Percentiles rank a stretch among this genome's conserved stretches.
phyloP scores from a whole-genome alignment of 2,329 filamentous ascomycete species.

The Fusarium avenaceum region DNA sequence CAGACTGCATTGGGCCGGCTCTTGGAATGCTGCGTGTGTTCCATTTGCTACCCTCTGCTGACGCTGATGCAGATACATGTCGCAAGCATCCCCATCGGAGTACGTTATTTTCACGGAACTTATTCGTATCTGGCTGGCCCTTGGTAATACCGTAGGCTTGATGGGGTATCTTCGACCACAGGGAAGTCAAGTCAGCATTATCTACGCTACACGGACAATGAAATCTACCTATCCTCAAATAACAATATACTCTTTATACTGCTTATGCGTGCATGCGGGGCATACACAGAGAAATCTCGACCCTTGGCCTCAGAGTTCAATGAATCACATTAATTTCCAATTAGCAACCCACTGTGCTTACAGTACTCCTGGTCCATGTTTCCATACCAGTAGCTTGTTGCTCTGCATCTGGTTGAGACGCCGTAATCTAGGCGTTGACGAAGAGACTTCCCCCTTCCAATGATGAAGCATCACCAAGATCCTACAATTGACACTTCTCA shows the following conservation, averaged over 20 bases:
- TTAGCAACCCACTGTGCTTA: conserved; percentile 28
- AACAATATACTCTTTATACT: conserved; percentile 25
- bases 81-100: background rate
- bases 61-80: background rate
- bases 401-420: conserved; percentile 31
- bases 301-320: conserved; percentile 37
- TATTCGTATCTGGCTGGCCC: conserved; percentile 7
- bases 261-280: conserved; percentile 17
- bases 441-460: no score
- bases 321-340: conserved; percentile 33
- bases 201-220: conserved; percentile 13
- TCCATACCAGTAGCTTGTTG: conserved; percentile 31
- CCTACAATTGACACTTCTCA: no score
- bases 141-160: conserved; percentile 18
- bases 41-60: background rate
- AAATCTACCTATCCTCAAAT: conserved; percentile 12
- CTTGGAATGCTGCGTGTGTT: background rate
- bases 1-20: background rate
- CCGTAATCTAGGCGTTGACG: conserved; percentile 14
- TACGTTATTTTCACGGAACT: background rate
- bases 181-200: conserved; percentile 21
- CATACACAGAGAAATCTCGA: conserved; percentile 28
- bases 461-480: no score
- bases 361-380: conserved; percentile 38
- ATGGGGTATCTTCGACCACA: conserved; percentile 12